Evolutionary conservation across 495 filamentous ascomycete genomes (phyloP).

Genomic region (Neurospora tetrasperma): DNA sequence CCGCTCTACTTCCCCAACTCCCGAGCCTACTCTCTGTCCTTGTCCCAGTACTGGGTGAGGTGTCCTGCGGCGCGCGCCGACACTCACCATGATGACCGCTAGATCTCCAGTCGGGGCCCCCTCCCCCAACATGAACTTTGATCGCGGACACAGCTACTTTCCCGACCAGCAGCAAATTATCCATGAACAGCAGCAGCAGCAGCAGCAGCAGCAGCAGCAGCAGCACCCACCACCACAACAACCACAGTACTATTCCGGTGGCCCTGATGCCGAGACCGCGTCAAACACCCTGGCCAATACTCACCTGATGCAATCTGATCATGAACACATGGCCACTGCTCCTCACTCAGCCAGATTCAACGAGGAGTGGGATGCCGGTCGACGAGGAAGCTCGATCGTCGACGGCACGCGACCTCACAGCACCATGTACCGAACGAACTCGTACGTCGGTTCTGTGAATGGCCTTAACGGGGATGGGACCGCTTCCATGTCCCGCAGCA

Average conservation of each 20-base stretch:
- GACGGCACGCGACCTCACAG: constrained; percentile 28
- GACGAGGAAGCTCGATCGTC: constrained; percentile 51
- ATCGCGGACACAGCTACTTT: constrained; percentile 13
- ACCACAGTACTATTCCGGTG: constrained; percentile 10
- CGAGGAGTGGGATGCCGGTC: constrained; percentile 64
- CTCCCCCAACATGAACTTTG: constrained; percentile 8
- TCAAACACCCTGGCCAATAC: constrained; percentile 35
- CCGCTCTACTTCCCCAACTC: not conserved
- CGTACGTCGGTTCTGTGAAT: constrained; percentile 34
- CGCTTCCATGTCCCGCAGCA: constrained; percentile 49
- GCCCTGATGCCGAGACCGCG: constrained; percentile 27
- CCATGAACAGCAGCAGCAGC: constrained; percentile 6
- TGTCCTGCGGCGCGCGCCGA: not conserved
- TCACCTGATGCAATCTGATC: constrained; percentile 23
- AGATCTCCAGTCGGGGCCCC: not conserved
- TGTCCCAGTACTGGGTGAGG: not conserved
- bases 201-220: constrained; percentile 2
- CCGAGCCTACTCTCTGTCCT: not conserved
- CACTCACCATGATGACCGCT: not conserved
- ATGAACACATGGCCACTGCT: constrained; percentile 14
- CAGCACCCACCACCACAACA: not conserved
- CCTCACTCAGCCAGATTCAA: constrained; percentile 42
- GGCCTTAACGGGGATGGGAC: constrained; percentile 22
- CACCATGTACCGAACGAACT: constrained; percentile 39
- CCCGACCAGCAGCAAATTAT: constrained; percentile 15